Conservation (phyloP, 139 green algal genomes). For the Spirogloea muscicola region DNA sequence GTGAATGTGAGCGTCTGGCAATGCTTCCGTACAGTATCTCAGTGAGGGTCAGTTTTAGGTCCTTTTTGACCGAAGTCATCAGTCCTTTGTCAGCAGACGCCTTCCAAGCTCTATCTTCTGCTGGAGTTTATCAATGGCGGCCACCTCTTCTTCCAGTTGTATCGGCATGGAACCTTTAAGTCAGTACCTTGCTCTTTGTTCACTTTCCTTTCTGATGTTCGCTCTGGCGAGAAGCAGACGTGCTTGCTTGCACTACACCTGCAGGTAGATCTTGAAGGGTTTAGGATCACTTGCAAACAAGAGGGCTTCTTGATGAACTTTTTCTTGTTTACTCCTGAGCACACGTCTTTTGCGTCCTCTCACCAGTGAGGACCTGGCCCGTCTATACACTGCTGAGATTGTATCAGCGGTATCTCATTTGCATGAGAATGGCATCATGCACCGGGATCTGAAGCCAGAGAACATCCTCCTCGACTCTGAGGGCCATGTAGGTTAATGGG, state of each 20-base stretch:
- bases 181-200: not conserved
- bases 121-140: constrained; percentile 98
- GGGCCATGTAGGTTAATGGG: constrained; percentile 64
- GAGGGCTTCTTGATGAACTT: too few relatives aligned
- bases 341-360: too few relatives aligned
- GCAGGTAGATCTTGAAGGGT: too few relatives aligned
- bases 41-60: too few relatives aligned
- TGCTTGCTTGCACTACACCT: too few relatives aligned
- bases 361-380: constrained; percentile 73
- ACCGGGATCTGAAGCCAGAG: constrained; percentile 81
- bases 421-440: constrained; percentile 67
- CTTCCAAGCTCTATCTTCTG: constrained; percentile 93
- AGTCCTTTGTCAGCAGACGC: constrained; percentile 57
- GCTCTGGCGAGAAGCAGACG: too few relatives aligned
- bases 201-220: too few relatives aligned
- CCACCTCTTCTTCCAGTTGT: constrained; percentile 98
- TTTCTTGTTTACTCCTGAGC: too few relatives aligned
- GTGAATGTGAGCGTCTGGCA: too few relatives aligned
- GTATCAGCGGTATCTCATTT: constrained; percentile 87
- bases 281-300: too few relatives aligned
- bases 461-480: constrained; percentile 93
- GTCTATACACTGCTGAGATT: constrained; percentile 92
- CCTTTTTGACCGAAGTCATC: too few relatives aligned
- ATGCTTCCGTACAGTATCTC: too few relatives aligned
- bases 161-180: constrained; percentile 61